Evolutionary conservation across 805 yeast species (phyloP), one percentile per base, ranked within the genome.

Genomic region (Wickerhamiella dianesei): DNA sequence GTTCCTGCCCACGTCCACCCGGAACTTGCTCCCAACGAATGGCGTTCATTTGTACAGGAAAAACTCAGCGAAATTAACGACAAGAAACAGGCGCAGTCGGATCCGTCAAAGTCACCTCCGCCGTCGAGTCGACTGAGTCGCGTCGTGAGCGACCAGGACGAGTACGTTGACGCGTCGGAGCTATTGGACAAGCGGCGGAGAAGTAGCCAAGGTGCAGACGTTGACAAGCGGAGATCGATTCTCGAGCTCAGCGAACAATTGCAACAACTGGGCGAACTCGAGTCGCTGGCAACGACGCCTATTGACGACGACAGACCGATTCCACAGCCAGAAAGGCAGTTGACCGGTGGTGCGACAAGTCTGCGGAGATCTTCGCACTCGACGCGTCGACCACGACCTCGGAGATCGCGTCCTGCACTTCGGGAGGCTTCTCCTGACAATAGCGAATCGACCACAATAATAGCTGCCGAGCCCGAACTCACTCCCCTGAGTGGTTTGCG

Each of bases 1-100:
- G 96, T 92, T 1, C 97, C 97, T 0, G 98, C 97, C 1, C 78
- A 77, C 52, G 71, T 86, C 36, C 98, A 92, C 61, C 97, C 97
- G 1, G 89, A 83, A 56, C 74, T 89, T n/a, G 88, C 94, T 21
- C 97, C 97, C 2, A 94, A 84, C 57, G 85, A 83, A 56, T 68
- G 72, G 72, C 60, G 62, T 45, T 53, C 67, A 16, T 68, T 65
- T 56, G 68, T 68, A 19, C 63, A 63, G 48, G 56, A 59, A 37
- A 66, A 64, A 44, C 62, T 67, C 4, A 58, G 67, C 18, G 70
- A 63, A 40, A 60, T 65, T 45, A 55, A 46, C 22, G 49, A 47
- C 9, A 49, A 48, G 46, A 53, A 43, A 32, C 50, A 45, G 19
- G 43, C 48, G 47, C 41, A 48, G 35, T 25, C 35, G n/a, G 46